A percentile compares a stretch with the other conserved stretches of the same genome.
Evolutionary conservation across 2,329 filamentous ascomycete genomes (phyloP).

Genomic region (Aspergillus sp.): DNA sequence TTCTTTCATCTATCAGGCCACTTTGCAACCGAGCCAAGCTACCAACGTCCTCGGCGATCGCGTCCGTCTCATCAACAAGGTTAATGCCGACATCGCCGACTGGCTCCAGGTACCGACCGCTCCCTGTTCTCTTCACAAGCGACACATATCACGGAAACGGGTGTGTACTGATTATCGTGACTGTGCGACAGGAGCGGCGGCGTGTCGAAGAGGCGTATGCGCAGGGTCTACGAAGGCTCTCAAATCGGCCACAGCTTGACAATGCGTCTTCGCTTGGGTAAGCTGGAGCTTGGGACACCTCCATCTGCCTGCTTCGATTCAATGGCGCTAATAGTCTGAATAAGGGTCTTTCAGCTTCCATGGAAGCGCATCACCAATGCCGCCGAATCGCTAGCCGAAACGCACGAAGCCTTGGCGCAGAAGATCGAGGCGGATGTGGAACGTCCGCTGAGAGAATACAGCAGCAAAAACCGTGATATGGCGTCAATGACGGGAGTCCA

Average conservation of each 20-base stretch:
- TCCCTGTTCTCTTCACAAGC: slow-evolving; percentile 5
- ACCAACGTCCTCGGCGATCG: slow-evolving; percentile 75
- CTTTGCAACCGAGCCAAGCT: slow-evolving; percentile 72
- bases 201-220: slow-evolving; percentile 87
- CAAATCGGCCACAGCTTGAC: slow-evolving; percentile 64
- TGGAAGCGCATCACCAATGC: slow-evolving; percentile 82
- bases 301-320: background rate
- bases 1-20: slow-evolving; percentile 47
- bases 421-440: slow-evolving; percentile 87
- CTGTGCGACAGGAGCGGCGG: slow-evolving; percentile 64
- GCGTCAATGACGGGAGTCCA: slow-evolving; percentile 72
- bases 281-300: slow-evolving; percentile 19
- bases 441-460: slow-evolving; percentile 67
- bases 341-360: slow-evolving; percentile 76
- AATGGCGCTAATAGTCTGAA: slow-evolving; percentile 9
- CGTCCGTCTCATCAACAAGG: slow-evolving; percentile 71
- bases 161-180: slow-evolving; percentile 7
- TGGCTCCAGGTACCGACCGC: slow-evolving; percentile 72
- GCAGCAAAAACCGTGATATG: slow-evolving; percentile 62
- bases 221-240: slow-evolving; percentile 68
- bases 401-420: slow-evolving; percentile 69
- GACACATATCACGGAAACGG: slow-evolving; percentile 4
- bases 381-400: slow-evolving; percentile 69
- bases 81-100: slow-evolving; percentile 88
- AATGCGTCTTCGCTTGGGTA: slow-evolving; percentile 79